phyloP scores from a whole-genome alignment of 768 basidiomycete genomes.

The Coprinopsis strossmayeri region DNA sequence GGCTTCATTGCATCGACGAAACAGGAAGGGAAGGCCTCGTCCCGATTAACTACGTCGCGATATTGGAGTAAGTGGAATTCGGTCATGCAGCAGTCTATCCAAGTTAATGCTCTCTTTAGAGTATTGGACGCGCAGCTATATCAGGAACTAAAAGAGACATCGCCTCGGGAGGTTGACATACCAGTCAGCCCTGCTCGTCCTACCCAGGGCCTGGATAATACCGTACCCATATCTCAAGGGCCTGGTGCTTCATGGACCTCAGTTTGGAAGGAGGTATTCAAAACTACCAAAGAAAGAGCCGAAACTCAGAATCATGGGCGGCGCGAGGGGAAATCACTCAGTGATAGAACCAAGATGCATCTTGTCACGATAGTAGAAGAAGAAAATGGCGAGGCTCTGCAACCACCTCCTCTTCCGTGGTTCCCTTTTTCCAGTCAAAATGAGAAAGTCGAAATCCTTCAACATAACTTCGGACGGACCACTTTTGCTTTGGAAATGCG shows the following conservation, averaged over 20 bases:
- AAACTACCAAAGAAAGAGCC: too few relatives aligned
- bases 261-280: too few relatives aligned
- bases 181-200: neutral
- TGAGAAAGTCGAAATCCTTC: too few relatives aligned
- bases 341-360: too few relatives aligned
- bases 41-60: neutral
- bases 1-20: neutral
- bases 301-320: too few relatives aligned
- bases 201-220: neutral
- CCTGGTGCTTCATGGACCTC: too few relatives aligned
- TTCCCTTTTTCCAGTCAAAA: too few relatives aligned
- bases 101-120: neutral
- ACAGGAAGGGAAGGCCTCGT: neutral
- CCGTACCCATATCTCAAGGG: neutral
- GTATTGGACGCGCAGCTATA: neutral
- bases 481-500: neutral
- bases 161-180: neutral
- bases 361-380: too few relatives aligned
- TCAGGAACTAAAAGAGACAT: neutral
- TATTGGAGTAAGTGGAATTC: neutral
- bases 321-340: too few relatives aligned
- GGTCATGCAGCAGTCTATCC: neutral
- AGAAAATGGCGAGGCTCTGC: too few relatives aligned
- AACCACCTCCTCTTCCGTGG: too few relatives aligned
- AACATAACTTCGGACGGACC: too few relatives aligned